These are phyloP conservation scores for Pleomassaria siparia DNA, from an alignment of 2,329 filamentous ascomycete species.

Conservation along the genomic window DNA sequence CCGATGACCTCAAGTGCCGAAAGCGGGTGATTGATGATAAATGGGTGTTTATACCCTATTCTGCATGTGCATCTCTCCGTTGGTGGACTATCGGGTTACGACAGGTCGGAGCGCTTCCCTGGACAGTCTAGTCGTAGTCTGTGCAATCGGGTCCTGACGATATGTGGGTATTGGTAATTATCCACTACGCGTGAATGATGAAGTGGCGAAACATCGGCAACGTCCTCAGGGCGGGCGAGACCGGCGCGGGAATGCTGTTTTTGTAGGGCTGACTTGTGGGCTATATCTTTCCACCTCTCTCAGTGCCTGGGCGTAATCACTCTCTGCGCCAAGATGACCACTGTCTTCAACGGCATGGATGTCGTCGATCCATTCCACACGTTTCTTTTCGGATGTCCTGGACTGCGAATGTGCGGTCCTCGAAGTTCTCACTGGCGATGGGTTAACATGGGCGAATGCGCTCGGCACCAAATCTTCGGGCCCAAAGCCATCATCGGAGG, in stretches of 20 bases:
- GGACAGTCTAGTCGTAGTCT: too few relatives aligned
- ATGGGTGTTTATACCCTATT: too few relatives aligned
- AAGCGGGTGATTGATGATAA: too few relatives aligned
- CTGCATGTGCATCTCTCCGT: too few relatives aligned
- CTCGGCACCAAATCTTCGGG: conserved; percentile 37
- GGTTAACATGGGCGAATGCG: conserved; percentile 23
- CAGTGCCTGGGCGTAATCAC: conserved; percentile 32
- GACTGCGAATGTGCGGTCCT: conserved; percentile 14
- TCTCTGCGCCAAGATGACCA: conserved; percentile 25
- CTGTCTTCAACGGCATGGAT: conserved; percentile 15
- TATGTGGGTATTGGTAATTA: background rate
- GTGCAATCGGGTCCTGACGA: too few relatives aligned
- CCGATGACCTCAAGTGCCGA: too few relatives aligned
- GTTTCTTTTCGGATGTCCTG: conserved; percentile 8
- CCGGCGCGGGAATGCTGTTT: conserved; percentile 3
- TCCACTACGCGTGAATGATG: too few relatives aligned
- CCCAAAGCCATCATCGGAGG: conserved; percentile 15
- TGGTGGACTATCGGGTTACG: too few relatives aligned
- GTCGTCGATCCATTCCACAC: conserved; percentile 23
- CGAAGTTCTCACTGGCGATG: conserved; percentile 12
- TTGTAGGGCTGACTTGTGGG: conserved; percentile 1
- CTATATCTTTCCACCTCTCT: conserved; percentile 24
- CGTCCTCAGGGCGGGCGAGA: background rate
- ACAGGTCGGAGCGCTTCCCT: too few relatives aligned
- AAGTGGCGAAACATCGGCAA: background rate